phyloP scores from a whole-genome alignment of 106 monocot genomes.

The Triglochin maritima region DNA sequence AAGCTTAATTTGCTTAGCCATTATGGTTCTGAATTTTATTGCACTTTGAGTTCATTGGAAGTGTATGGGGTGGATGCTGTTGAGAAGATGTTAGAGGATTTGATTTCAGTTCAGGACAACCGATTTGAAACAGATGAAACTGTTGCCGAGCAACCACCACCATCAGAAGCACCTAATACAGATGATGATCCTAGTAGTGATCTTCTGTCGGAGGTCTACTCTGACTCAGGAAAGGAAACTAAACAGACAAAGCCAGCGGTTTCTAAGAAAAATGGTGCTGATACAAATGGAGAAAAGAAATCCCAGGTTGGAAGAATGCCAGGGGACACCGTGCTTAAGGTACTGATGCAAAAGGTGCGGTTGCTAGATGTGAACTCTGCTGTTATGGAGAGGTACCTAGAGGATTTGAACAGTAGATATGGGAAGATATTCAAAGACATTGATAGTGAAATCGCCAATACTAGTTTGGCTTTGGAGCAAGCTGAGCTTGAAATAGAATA shows the following conservation, averaged over 20 bases:
- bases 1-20: conserved; percentile 65
- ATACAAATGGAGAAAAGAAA: conserved; percentile 21
- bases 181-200: conserved; percentile 21
- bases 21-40: conserved; percentile 86
- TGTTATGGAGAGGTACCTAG: conserved; percentile 65
- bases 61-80: conserved; percentile 89
- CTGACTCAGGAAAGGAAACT: conserved; percentile 24
- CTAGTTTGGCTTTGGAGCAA: conserved; percentile 38
- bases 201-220: conserved; percentile 13
- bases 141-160: conserved; percentile 10
- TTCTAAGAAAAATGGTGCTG: conserved; percentile 8
- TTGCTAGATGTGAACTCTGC: conserved; percentile 70
- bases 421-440: conserved; percentile 58
- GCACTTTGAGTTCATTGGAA: conserved; percentile 70
- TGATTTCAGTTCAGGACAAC: conserved; percentile 52
- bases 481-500: conserved; percentile 31
- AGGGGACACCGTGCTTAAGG: conserved; percentile 76
- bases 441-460: conserved; percentile 47
- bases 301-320: conserved; percentile 69
- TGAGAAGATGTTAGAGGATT: conserved; percentile 84
- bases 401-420: conserved; percentile 69
- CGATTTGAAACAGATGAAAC: conserved; percentile 28
- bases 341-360: conserved; percentile 83
- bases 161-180: conserved; percentile 17
- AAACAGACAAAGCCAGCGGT: conserved; percentile 22